A percentile compares a stretch with the other conserved stretches of the same genome.
phyloP scores from a whole-genome alignment of 2,329 filamentous ascomycete species.

The Xylariaceae sp. region DNA sequence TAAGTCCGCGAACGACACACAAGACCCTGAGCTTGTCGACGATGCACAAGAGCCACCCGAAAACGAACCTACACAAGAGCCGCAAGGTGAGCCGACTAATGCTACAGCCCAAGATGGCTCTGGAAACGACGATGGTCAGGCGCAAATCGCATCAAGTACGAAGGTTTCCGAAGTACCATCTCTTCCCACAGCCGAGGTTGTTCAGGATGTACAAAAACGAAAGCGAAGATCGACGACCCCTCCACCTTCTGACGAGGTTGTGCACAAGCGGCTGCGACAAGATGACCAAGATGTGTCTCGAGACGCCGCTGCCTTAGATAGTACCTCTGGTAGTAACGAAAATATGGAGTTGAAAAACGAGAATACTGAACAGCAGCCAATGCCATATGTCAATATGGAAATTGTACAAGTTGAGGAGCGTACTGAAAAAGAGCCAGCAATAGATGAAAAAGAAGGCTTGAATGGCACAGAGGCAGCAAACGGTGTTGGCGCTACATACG shows the following conservation, averaged over 20 bases:
- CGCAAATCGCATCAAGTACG: conserved; percentile 15
- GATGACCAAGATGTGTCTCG: conserved; percentile 39
- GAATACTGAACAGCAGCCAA: neutral
- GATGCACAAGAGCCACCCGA: conserved; percentile 7
- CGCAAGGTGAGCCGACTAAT: neutral
- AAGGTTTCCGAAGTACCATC: conserved; percentile 30
- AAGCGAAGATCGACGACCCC: conserved; percentile 72
- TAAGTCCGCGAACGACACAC: neutral
- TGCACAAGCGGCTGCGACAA: conserved; percentile 62
- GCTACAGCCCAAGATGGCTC: conserved; percentile 23
- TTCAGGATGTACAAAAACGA: conserved; percentile 66
- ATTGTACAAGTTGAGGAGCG: conserved; percentile 10
- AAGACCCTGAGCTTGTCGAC: neutral
- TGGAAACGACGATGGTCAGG: conserved; percentile 31
- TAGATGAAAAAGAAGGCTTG: conserved; percentile 6
- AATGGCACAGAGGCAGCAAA: conserved; percentile 5
- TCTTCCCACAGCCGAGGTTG: conserved; percentile 35
- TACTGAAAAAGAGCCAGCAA: conserved; percentile 2
- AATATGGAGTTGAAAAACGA: conserved; percentile 10
- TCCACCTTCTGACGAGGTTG: conserved; percentile 59
- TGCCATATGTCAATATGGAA: conserved; percentile 29
- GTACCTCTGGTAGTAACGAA: conserved; percentile 10
- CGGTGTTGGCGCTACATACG: too few relatives aligned
- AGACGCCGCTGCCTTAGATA: neutral
- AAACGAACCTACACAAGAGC: conserved; percentile 8